Conservation (phyloP, 306 rosid genomes). For the Citrullus amarus region DNA sequence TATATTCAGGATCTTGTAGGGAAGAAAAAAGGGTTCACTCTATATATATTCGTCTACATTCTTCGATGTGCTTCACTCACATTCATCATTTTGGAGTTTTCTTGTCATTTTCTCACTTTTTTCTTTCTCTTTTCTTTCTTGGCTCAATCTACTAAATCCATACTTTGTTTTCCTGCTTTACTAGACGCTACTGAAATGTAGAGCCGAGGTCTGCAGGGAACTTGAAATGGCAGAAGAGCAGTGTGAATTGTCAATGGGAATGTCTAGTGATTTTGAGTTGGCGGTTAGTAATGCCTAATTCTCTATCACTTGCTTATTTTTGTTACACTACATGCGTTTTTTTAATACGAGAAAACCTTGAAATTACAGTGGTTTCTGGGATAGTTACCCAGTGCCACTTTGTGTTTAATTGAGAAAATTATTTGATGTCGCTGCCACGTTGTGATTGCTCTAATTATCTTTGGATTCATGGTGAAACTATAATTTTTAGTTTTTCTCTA, state of each 20-base stretch:
- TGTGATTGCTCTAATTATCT: too few species aligned
- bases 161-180: neutral
- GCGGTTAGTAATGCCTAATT: constrained; percentile 16
- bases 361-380: neutral
- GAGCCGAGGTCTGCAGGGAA: constrained; percentile 32
- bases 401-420: too few species aligned
- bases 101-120: too few species aligned
- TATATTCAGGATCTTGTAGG: neutral
- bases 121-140: neutral
- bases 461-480: too few species aligned
- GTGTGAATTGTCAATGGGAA: constrained; percentile 43
- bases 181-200: constrained; percentile 26
- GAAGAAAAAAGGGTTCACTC: neutral
- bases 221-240: constrained; percentile 30
- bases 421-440: neutral
- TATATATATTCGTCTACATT: neutral
- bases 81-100: neutral
- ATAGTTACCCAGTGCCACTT: neutral
- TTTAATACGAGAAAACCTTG: neutral
- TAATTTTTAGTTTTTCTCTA: neutral
- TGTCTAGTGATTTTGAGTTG: constrained; percentile 46
- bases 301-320: neutral
- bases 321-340: neutral
- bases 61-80: neutral
- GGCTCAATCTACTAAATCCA: neutral